Percentiles rank a stretch among this genome's conserved stretches.
phyloP scores from a whole-genome alignment of 2,329 filamentous ascomycete genomes.

The Xylariaceae sp. region DNA sequence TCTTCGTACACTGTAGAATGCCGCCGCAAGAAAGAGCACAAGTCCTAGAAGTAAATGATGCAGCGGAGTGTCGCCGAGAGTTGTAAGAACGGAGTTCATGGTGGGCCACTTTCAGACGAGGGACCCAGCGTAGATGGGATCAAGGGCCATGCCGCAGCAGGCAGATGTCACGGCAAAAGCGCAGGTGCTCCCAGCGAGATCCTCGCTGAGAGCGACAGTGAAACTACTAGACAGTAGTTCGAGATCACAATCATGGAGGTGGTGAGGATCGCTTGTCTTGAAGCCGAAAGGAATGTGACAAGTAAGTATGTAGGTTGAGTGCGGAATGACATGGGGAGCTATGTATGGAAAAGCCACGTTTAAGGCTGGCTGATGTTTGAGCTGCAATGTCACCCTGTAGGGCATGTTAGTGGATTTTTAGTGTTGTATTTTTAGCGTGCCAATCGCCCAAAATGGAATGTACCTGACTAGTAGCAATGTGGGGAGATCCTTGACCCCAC shows the following conservation, averaged over 20 bases:
- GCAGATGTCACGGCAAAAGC: not conserved
- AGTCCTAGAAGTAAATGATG: conserved; percentile 35
- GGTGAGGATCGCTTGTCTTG: no score
- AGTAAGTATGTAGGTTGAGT: no score
- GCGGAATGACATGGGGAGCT: no score
- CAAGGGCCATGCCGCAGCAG: conserved; percentile 4
- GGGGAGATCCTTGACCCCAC: not conserved
- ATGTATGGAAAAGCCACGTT: conserved; percentile 19
- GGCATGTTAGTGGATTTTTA: not conserved
- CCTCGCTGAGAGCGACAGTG: conserved; percentile 8
- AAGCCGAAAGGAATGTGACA: no score
- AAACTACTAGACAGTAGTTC: not conserved
- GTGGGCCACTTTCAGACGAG: not conserved
- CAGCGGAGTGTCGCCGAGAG: conserved; percentile 33
- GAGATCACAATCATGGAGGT: no score
- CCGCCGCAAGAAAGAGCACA: conserved; percentile 30
- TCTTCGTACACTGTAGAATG: conserved; percentile 35
- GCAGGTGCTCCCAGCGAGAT: conserved; percentile 12
- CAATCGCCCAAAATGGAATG: not conserved
- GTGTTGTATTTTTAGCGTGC: no score
- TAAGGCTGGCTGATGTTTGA: conserved; percentile 15
- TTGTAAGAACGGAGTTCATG: conserved; percentile 21
- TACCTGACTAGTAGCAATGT: not conserved
- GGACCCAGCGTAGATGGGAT: not conserved
- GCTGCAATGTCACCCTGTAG: not conserved